These are phyloP conservation scores for Botrytis sinoallii DNA, from an alignment of 2,329 filamentous ascomycete species.

Conservation along the genomic window DNA sequence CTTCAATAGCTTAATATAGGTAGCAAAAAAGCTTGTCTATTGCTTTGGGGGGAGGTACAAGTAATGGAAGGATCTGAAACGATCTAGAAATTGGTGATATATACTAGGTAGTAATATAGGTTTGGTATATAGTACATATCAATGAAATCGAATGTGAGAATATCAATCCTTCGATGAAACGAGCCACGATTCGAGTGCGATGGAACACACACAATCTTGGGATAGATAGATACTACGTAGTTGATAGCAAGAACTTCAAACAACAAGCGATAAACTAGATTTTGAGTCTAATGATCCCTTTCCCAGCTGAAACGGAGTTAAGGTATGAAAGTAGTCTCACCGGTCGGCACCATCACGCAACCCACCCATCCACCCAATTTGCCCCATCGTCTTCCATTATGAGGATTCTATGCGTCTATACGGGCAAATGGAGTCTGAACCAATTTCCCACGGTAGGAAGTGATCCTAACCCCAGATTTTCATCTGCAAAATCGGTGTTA, in stretches of 20 bases:
- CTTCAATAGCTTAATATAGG: neutral
- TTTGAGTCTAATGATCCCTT: neutral
- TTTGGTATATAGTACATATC: neutral
- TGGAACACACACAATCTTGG: neutral
- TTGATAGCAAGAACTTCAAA: neutral
- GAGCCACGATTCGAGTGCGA: neutral
- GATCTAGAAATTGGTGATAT: neutral
- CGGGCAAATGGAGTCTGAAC: neutral
- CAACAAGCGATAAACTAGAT: neutral
- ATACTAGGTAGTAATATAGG: neutral
- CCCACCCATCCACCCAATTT: neutral
- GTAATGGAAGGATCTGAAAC: neutral
- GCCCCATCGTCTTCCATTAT: neutral
- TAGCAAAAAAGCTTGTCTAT: neutral
- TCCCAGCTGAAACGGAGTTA: neutral
- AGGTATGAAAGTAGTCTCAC: neutral
- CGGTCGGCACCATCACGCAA: neutral
- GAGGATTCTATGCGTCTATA: neutral
- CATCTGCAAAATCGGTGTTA: neutral
- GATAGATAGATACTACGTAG: neutral
- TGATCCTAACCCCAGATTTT: neutral
- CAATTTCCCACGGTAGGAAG: neutral
- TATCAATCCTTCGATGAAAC: neutral
- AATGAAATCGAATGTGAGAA: neutral
- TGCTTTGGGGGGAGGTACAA: neutral